Evolutionary conservation across 257 asterid genomes (phyloP), one percentile per base, ranked within the genome.

Genomic region (Solanum bukasovii): DNA sequence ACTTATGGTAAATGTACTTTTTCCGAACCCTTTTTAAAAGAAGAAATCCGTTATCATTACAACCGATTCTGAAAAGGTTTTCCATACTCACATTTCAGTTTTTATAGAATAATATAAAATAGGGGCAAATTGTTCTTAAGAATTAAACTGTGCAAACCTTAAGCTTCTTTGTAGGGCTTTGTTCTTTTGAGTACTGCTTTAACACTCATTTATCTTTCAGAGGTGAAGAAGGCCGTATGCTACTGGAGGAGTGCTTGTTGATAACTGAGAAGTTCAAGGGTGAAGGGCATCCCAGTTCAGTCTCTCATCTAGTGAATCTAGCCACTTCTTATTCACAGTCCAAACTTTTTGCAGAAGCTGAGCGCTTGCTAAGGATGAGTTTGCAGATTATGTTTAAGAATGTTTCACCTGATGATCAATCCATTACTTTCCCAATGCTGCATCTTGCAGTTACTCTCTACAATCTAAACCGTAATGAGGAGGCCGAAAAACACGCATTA

Each of bases 271-370:
- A 91, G 88, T 88, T 89, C 14, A 93, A 91, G 88, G 99, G 98
- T 87, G 95, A 94, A 89, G 95, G 93, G 34, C 94, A 96, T 89
- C 98, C 97, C 63, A 91, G 90, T 92, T 92, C 91, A 85, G 98
- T 95, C 61, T 92, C 95, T 74, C 97, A 94, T 88, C 95, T 97
- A 12, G 92, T 97, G 89, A 97, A 95, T 92, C 97, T 97, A 83
- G 98, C 98, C 61, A 88, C 95, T 86, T 97, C 99, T n/a, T 94
- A 94, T 92, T 95, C 98, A 74, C 94, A 91, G 86, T 94, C 93
- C 37, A 95, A 95, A 92, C 93, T 92, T 86, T 97, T 90, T 90
- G 96, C 92, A 13, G 98, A 95, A 91, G 95, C 99, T 37, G 99
- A 97, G 94, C 94, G 95, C 87, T 92, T 94, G 89, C 93, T 97